Conservation (phyloP, 768 basidiomycete genomes). For the Pholiota microspora region DNA sequence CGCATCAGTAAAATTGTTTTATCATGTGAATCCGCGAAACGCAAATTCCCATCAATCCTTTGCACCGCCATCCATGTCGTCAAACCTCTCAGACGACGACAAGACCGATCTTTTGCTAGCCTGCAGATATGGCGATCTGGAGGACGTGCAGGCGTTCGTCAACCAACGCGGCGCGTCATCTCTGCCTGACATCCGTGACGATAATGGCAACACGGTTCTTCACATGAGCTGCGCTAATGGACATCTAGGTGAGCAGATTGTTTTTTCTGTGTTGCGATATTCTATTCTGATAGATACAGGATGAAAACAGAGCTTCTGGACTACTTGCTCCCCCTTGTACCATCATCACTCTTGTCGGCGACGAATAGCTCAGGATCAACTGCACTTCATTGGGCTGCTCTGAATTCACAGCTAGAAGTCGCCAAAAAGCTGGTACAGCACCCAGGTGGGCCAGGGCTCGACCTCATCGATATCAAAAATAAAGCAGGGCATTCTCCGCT, state of each 20-base stretch:
- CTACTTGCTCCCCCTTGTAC: constrained; percentile 63
- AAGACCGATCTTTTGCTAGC: constrained; percentile 75
- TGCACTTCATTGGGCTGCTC: constrained; percentile 87
- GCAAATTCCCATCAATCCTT: constrained; percentile 3
- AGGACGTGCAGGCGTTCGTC: constrained; percentile 71
- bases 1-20: constrained; percentile 14
- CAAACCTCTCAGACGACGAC: constrained; percentile 46
- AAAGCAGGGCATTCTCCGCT: constrained; percentile 71
- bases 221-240: constrained; percentile 93
- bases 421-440: constrained; percentile 59
- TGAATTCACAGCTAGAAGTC: constrained; percentile 73
- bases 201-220: constrained; percentile 73
- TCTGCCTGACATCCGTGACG: constrained; percentile 58
- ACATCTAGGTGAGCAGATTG: constrained; percentile 62
- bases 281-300: constrained; percentile 44
- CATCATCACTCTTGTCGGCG: constrained; percentile 52
- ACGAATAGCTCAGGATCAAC: constrained; percentile 78
- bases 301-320: constrained; percentile 65
- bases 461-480: constrained; percentile 78
- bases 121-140: constrained; percentile 85
- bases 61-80: constrained; percentile 21
- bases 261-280: constrained; percentile 7
- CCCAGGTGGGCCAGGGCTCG: constrained; percentile 55
- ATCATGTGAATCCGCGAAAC: constrained; percentile 19
- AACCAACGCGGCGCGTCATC: constrained; percentile 50